Evolutionary conservation across 495 filamentous ascomycete genomes (phyloP).

Genomic region (Penicillium odoratum): DNA sequence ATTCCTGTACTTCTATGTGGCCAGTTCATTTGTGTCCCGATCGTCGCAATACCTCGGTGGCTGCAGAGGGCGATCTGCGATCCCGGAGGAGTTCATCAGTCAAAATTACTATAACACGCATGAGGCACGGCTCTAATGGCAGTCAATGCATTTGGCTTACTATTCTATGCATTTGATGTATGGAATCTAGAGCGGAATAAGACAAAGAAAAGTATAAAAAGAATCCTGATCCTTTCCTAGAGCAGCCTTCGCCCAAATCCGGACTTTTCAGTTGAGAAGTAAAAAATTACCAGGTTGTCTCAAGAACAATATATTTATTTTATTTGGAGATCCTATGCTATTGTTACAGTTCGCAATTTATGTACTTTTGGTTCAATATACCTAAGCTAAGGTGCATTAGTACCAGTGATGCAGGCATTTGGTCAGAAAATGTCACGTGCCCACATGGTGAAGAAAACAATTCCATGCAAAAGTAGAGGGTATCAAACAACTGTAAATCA

Average conservation of each 20-base stretch:
- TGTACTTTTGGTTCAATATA: conserved; percentile 1
- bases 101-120: neutral
- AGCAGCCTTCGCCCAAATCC: conserved; percentile 5
- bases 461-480: conserved; percentile 14
- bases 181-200: neutral
- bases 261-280: neutral
- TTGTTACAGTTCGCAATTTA: neutral
- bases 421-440: conserved; percentile 7
- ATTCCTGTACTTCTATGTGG: too few relatives aligned
- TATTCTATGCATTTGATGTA: neutral
- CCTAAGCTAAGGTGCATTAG: neutral
- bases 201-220: neutral
- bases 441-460: neutral
- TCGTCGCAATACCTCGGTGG: conserved; percentile 15
- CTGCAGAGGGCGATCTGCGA: conserved; percentile 10
- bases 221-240: neutral
- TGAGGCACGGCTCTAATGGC: neutral
- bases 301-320: neutral
- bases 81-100: conserved; percentile 9
- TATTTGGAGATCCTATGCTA: too few relatives aligned
- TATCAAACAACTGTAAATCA: conserved; percentile 20
- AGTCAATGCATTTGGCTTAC: neutral
- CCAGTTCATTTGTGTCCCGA: conserved; percentile 11
- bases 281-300: neutral
- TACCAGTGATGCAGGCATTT: neutral